These are phyloP conservation scores for Hydrangea macrophylla DNA, from an alignment of 148 eudicot genomes.

Conservation along the genomic window DNA sequence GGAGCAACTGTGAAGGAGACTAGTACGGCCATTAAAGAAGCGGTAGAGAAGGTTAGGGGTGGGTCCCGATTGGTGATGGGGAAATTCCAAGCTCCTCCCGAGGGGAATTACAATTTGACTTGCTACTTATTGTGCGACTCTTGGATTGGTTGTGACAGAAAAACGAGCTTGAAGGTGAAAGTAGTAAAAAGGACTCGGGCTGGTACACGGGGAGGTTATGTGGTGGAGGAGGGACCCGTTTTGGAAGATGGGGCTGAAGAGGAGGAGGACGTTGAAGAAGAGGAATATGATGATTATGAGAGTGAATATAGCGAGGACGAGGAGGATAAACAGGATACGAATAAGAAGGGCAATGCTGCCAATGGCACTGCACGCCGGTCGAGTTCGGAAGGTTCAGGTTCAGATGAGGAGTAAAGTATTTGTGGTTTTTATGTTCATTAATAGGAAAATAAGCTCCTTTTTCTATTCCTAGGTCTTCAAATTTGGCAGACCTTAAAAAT, in stretches of 20 bases:
- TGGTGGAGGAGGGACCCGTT: slow-evolving; percentile 40
- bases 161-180: slow-evolving; percentile 53
- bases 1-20: slow-evolving; percentile 60
- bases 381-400: slow-evolving; percentile 48
- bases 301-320: slow-evolving; percentile 96
- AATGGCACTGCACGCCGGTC: slow-evolving; percentile 33
- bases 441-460: background rate
- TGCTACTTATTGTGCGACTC: slow-evolving; percentile 70
- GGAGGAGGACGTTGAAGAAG: slow-evolving; percentile 78
- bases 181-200: slow-evolving; percentile 69
- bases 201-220: slow-evolving; percentile 62
- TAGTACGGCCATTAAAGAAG: slow-evolving; percentile 55
- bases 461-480: background rate
- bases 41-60: slow-evolving; percentile 56
- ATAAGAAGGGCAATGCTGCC: slow-evolving; percentile 37
- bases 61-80: slow-evolving; percentile 79
- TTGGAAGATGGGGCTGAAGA: slow-evolving; percentile 63
- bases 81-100: slow-evolving; percentile 68
- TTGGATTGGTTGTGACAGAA: slow-evolving; percentile 81
- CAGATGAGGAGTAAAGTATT: slow-evolving; percentile 46
- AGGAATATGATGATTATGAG: slow-evolving; percentile 73
- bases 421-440: background rate
- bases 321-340: slow-evolving; percentile 42
- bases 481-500: background rate
- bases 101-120: slow-evolving; percentile 64